Percentiles rank a stretch among this genome's conserved stretches.
These are phyloP conservation scores for Fusarium equiseti DNA, from an alignment of 2,329 filamentous ascomycete species.

Conservation along the genomic window DNA sequence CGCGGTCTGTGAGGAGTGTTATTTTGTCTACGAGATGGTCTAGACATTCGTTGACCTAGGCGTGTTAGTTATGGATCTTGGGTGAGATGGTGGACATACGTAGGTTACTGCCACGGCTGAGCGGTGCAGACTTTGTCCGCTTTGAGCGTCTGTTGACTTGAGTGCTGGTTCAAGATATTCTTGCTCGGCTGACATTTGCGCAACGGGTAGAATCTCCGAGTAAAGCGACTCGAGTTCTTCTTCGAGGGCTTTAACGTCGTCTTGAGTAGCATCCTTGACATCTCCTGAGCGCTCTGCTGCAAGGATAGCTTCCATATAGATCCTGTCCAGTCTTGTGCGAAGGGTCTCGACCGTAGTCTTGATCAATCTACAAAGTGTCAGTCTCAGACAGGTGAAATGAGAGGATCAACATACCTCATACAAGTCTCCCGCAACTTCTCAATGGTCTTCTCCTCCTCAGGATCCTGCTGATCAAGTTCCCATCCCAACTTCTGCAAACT, in stretches of 20 bases:
- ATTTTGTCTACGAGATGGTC: constrained; percentile 64
- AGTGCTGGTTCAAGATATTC: constrained; percentile 74
- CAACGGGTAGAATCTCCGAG: constrained; percentile 75
- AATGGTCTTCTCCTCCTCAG: constrained; percentile 65
- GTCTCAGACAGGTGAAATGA: not conserved
- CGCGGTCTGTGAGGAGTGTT: constrained; percentile 55
- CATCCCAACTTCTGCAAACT: constrained; percentile 75
- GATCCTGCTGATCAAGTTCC: constrained; percentile 66
- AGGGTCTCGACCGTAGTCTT: constrained; percentile 68
- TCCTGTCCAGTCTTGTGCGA: constrained; percentile 66
- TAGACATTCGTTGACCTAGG: constrained; percentile 65
- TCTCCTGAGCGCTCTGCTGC: constrained; percentile 48
- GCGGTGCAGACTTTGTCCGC: constrained; percentile 58
- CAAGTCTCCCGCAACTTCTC: constrained; percentile 69
- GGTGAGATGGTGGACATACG: constrained; percentile 52
- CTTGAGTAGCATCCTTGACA: constrained; percentile 45
- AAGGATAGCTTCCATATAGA: constrained; percentile 63
- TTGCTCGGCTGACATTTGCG: constrained; percentile 77
- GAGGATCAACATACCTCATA: constrained; percentile 58
- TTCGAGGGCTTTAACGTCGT: constrained; percentile 65
- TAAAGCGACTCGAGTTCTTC: constrained; percentile 77
- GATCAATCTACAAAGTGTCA: constrained; percentile 57
- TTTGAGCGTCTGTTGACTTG: constrained; percentile 57
- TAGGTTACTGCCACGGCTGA: constrained; percentile 64
- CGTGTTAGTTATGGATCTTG: constrained; percentile 32